Evolutionary conservation across 129 eudicot genomes (phyloP).

Genomic region (Centella asiatica): DNA sequence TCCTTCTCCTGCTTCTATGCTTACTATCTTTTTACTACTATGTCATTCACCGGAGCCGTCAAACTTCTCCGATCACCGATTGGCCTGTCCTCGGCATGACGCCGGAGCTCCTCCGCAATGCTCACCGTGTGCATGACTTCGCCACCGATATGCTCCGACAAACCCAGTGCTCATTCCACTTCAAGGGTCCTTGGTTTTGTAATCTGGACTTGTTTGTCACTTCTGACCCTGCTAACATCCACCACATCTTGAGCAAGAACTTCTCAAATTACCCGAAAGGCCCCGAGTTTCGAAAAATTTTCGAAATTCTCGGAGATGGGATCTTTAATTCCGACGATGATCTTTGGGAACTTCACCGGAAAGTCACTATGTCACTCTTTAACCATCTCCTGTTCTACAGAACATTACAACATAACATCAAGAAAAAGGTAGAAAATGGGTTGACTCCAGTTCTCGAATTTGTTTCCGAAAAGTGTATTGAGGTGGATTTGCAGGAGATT

Average conservation of each 20-base stretch:
- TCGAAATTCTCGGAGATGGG: constrained; percentile 20
- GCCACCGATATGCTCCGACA: constrained; percentile 1
- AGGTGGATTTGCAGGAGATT: constrained; percentile 39
- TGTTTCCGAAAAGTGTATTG: neutral
- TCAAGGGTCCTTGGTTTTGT: constrained; percentile 30
- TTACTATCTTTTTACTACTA: too few relatives aligned
- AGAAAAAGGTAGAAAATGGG: constrained; percentile 30
- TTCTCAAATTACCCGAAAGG: constrained; percentile 30
- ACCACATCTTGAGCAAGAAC: constrained; percentile 25
- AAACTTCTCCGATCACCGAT: constrained; percentile 6
- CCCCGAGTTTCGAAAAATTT: constrained; percentile 17
- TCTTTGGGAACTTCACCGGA: constrained; percentile 26
- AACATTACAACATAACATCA: constrained; percentile 5
- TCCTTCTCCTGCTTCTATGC: too few relatives aligned
- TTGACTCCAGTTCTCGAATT: constrained; percentile 31
- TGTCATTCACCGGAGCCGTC: too few relatives aligned
- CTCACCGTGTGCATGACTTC: constrained; percentile 18
- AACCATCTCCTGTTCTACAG: constrained; percentile 4
- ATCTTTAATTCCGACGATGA: constrained; percentile 18
- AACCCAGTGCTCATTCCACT: constrained; percentile 7
- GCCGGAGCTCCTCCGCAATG: constrained; percentile 16
- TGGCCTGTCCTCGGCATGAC: constrained; percentile 28
- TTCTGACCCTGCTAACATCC: constrained; percentile 33
- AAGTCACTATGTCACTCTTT: constrained; percentile 4
- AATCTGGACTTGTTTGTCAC: constrained; percentile 24